Evolutionary conservation across 2,329 filamentous ascomycete species (phyloP), one percentile per base, ranked within the genome.

Genomic region (Alternaria novae-zelandiae): DNA sequence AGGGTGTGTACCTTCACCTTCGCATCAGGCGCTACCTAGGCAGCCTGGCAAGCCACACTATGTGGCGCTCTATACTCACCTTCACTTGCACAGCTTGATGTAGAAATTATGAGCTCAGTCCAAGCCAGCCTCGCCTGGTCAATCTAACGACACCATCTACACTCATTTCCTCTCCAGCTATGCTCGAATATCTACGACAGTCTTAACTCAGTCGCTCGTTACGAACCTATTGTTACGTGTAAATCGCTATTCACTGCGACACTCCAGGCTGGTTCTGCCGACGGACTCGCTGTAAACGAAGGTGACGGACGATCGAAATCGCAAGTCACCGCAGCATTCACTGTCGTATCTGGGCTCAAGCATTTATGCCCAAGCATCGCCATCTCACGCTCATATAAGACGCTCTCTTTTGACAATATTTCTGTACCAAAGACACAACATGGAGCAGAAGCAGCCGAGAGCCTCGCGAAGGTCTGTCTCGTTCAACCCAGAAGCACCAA

Each of bases 401-500:
- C 20, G 7, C 45, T 21, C 9, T 13, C 49, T 4, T 36, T 36
- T 41, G 2, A 25, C 2, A 17, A 12, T 13, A 25, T 15, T 21
- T 53, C 21, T 53, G 20, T 15, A 8, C 4, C 44, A 23, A 50
- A 5, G 7, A 20, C 10, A 17, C 23, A 11, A 15, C 9, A 61
- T 61, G 53, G 54, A 49, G 30, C 46, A 61, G 25, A 49, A 23
- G 6, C 41, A 49, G 17, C 36, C 45, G 12, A 23, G 20, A 23
- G 6, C n/a, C 13, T 5, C 28, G 45, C 41, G 36, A 21, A 28
- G 43, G 11, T 36, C 50, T 26, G 46, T 36, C 13, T 62, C 59
- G 7, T 70, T 70, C 54, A 70, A 70, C 15, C 68, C 68, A 4
- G 58, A 70, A 51, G 68, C 66, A 26, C 43, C 57, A 5, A 46